Evolutionary conservation across 176 grass and related monocot species (phyloP), one percentile per base, ranked within the genome.

Genomic region (Chrysopogon serrulatus): DNA sequence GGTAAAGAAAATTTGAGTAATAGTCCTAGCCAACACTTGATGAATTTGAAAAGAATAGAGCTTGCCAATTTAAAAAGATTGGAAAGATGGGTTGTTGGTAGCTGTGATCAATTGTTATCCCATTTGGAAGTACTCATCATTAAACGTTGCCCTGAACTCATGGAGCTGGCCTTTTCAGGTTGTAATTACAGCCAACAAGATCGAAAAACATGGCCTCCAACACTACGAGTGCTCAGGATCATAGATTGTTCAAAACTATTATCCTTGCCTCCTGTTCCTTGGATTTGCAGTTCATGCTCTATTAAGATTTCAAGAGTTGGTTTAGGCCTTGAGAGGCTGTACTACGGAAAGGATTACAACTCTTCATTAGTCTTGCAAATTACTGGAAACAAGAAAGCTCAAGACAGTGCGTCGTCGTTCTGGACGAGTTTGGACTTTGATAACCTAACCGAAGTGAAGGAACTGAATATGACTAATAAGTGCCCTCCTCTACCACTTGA

Each of bases 281-380:
- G 27, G 14, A 85, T 12, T 12, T 1, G 21, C 1, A 11, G 4
- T 15, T 8, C 5, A 6, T 41, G 43, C n/a, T 23, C 0, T 30
- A 32, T 73, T 36, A 0, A 0, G 0, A 21, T 84, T 8, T 0
- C 0, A 15, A 0, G 0, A 5, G 23, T 53, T 28, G 73, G 33
- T 66, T 16, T 36, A 23, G 10, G 15, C 28, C 21, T n/a, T n/a
- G n/a, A n/a, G n/a, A n/a, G n/a, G n/a, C n/a, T n/a, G n/a, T n/a
- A n/a, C n/a, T n/a, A n/a, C n/a, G 71, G 57, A 19, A 23, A 21
- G 6, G 4, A 19, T n/a, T n/a, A n/a, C 19, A n/a, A n/a, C n/a
- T n/a, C n/a, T n/a, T n/a, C n/a, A n/a, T n/a, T n/a, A n/a, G n/a
- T n/a, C n/a, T n/a, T n/a, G n/a, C n/a, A n/a, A n/a, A n/a, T n/a